These are phyloP conservation scores for Claviceps digitariae DNA, from an alignment of 2,329 filamentous ascomycete species.

Conservation along the genomic window DNA sequence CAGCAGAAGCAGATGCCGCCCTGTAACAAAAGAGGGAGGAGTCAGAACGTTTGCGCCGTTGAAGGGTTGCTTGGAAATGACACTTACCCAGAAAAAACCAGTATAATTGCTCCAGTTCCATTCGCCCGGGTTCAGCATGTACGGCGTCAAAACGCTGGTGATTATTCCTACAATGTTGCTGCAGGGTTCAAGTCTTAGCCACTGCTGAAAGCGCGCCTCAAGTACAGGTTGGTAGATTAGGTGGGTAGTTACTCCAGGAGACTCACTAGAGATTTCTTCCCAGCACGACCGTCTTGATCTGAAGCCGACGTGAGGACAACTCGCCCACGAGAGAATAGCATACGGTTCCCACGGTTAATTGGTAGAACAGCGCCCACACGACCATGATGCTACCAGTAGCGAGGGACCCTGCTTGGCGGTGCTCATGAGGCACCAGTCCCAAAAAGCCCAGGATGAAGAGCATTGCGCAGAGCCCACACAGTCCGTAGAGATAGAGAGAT, in stretches of 20 bases:
- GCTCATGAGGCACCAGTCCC: conserved; percentile 51
- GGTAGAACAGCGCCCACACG: conserved; percentile 69
- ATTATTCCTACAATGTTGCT: conserved; percentile 72
- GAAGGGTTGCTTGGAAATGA: not conserved
- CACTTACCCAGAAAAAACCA: conserved; percentile 70
- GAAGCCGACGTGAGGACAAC: conserved; percentile 65
- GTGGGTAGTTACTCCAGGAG: not conserved
- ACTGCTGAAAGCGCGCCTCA: not conserved
- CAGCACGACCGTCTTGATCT: conserved; percentile 85
- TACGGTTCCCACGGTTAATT: conserved; percentile 77
- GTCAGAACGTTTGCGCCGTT: not conserved
- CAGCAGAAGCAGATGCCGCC: conserved; percentile 67
- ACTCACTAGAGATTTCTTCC: conserved; percentile 61
- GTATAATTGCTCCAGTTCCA: conserved; percentile 85
- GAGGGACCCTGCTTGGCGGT: conserved; percentile 49
- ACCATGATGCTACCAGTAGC: conserved; percentile 82
- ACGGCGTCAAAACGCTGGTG: conserved; percentile 69
- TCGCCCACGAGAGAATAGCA: conserved; percentile 83
- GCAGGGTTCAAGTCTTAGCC: not conserved
- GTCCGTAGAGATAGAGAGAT: conserved; percentile 60
- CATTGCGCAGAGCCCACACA: conserved; percentile 61
- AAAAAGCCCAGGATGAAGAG: conserved; percentile 76
- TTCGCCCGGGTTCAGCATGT: conserved; percentile 78
- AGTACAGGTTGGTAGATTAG: no score
- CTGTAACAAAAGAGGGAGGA: conserved; percentile 14